These are phyloP conservation scores for Pyrenopolyporus hunteri DNA, from an alignment of 495 filamentous ascomycete species.

Conservation along the genomic window DNA sequence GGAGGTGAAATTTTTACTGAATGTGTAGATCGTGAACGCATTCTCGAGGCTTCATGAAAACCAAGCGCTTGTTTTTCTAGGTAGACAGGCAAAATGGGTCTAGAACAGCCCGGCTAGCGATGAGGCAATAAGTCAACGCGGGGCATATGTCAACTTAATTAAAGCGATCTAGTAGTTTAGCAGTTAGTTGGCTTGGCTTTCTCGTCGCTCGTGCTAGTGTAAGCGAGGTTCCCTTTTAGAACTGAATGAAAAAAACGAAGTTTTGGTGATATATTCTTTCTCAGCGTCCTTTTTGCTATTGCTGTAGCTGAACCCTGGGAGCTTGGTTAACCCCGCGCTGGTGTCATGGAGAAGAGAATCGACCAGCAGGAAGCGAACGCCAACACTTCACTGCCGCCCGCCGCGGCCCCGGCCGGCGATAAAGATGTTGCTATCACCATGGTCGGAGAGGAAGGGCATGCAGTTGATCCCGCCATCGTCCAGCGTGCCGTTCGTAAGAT, in stretches of 20 bases:
- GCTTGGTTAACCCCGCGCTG: background rate
- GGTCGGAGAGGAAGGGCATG: slow-evolving; percentile 44
- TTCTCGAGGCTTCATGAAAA: background rate
- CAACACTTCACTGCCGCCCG: background rate
- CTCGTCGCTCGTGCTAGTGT: slow-evolving; percentile 10
- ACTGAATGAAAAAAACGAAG: background rate
- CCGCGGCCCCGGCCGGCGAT: slow-evolving; percentile 15
- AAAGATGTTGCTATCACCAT: slow-evolving; percentile 49
- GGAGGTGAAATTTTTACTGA: background rate
- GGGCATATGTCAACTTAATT: background rate
- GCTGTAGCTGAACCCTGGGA: background rate
- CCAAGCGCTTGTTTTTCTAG: background rate
- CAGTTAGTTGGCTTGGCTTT: slow-evolving; percentile 7
- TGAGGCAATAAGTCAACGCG: slow-evolving; percentile 12
- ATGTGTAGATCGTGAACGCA: background rate
- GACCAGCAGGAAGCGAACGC: slow-evolving; percentile 6
- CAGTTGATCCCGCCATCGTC: slow-evolving; percentile 22
- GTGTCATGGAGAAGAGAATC: slow-evolving; percentile 23
- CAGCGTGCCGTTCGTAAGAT: slow-evolving; percentile 70
- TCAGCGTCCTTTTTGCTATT: background rate
- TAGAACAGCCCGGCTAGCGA: slow-evolving; percentile 13
- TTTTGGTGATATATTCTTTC: background rate
- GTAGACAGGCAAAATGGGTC: background rate
- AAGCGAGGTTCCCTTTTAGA: background rate
- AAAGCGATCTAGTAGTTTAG: background rate